Base-by-base conservation (phyloP, 768 basidiomycete genomes). In the Trametes cingulata region DNA sequence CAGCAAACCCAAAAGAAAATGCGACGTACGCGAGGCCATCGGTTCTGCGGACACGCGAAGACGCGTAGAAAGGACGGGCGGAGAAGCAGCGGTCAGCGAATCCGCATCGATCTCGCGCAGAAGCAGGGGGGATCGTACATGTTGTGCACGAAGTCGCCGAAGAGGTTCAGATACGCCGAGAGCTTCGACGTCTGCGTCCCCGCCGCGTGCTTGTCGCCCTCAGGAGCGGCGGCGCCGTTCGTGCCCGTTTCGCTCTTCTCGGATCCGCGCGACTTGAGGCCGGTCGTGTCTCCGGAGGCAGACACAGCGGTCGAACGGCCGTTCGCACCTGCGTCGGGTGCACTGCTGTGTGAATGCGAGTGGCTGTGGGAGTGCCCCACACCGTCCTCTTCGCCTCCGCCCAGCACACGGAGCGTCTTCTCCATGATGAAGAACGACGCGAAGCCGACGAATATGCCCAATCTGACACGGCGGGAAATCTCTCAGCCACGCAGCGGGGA, bases 111-210 rank as follows among this genome's bases (percentile, higher is more conserved):
- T 33, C 29, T 5, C 6, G 6, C 29, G 29, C 29, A 61, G 64
- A 61, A 58, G 59, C 54, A 62, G 62, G 58, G 43, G 59, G 45
- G 39, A 52, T 22, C 83, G 72, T 68, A 91, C 91, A 96, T 95
- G 71, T 96, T 95, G 70, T 96, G 93, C 48, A 92, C 91, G 71
- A 95, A 94, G 72, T 95, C 93, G 42, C 93, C 93, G 71, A 94
- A 93, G 53, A 95, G 79, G 75, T 96, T 96, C 51, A 96, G 82
- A 73, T 95, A 95, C 14, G 94, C 94, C 17, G 93, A 95, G 52
- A 94, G 76, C 73, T 91, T 92, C 40, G 93, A 89, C 17, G 90
- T 84, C 27, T 86, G 83, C 54, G 29, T n/a, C n/a, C n/a, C 29
- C 10, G 76, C 76, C 25, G 63, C 56, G 1, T 53, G 37, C 24